phyloP scores from a whole-genome alignment of 2,329 filamentous ascomycete genomes.

The Penicillium sp. region DNA sequence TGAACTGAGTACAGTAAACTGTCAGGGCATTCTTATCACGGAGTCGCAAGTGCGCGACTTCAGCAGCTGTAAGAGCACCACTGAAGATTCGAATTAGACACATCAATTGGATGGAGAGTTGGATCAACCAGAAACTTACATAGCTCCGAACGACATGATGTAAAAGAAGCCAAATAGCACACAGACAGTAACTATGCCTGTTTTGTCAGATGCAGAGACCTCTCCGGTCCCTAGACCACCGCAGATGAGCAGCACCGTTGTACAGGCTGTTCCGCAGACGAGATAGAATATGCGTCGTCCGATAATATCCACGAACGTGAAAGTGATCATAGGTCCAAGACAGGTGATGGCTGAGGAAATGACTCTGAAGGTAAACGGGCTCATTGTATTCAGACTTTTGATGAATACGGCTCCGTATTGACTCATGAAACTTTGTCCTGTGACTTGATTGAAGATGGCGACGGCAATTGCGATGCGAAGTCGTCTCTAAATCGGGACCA shows the following conservation, averaged over 20 bases:
- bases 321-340: constrained; percentile 9
- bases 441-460: constrained; percentile 20
- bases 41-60: constrained; percentile 10
- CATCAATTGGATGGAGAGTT: no score
- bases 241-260: constrained; percentile 10
- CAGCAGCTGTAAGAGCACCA: constrained; percentile 9
- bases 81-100: not conserved
- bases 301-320: constrained; percentile 11
- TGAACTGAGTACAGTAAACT: constrained; percentile 9
- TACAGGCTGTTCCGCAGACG: constrained; percentile 8
- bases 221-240: constrained; percentile 9
- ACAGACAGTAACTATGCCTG: constrained; percentile 3
- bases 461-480: constrained; percentile 9
- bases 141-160: constrained; percentile 7
- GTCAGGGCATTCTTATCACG: constrained; percentile 10
- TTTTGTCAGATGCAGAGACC: constrained; percentile 3
- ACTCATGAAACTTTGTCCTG: constrained; percentile 21
- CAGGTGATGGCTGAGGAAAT: constrained; percentile 8
- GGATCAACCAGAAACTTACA: constrained; percentile 1
- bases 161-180: constrained; percentile 7
- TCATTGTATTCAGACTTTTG: constrained; percentile 17
- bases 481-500: not conserved
- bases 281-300: constrained; percentile 15
- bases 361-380: constrained; percentile 15
- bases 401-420: constrained; percentile 26